Evolutionary conservation across 306 rosid species (phyloP).

Genomic region (Cicer judaicum): DNA sequence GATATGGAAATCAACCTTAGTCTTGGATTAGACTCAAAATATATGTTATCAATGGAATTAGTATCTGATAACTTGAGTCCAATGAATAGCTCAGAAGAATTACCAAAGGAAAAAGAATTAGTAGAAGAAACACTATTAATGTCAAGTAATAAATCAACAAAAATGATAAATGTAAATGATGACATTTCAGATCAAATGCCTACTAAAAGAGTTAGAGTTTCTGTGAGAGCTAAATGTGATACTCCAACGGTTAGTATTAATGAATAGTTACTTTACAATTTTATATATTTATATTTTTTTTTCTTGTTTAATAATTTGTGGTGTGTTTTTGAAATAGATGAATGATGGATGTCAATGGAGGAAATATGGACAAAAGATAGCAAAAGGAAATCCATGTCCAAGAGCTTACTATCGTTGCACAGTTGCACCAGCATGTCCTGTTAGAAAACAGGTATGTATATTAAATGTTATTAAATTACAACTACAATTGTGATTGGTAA

Average conservation of each 20-base stretch:
- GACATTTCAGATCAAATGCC: constrained; percentile 57
- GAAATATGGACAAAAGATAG: constrained; percentile 79
- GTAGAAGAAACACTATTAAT: constrained; percentile 33
- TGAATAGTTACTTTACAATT: not conserved
- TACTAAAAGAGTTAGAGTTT: constrained; percentile 75
- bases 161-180: constrained; percentile 45
- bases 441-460: constrained; percentile 64
- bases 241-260: constrained; percentile 66
- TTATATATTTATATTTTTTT: not conserved
- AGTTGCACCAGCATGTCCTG: constrained; percentile 71
- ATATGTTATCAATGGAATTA: constrained; percentile 39
- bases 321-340: constrained; percentile 51
- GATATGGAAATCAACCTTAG: constrained; percentile 46
- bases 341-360: constrained; percentile 91
- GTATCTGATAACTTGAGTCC: constrained; percentile 50
- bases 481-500: too few species aligned
- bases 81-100: constrained; percentile 57
- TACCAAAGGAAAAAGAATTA: constrained; percentile 49
- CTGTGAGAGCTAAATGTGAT: constrained; percentile 77
- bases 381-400: constrained; percentile 86
- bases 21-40: constrained; percentile 63
- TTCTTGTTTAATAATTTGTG: not conserved
- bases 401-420: constrained; percentile 84
- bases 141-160: constrained; percentile 42
- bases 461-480: too few species aligned